phyloP scores from a whole-genome alignment of 2,329 filamentous ascomycete genomes.

The Triangularia verruculosa region DNA sequence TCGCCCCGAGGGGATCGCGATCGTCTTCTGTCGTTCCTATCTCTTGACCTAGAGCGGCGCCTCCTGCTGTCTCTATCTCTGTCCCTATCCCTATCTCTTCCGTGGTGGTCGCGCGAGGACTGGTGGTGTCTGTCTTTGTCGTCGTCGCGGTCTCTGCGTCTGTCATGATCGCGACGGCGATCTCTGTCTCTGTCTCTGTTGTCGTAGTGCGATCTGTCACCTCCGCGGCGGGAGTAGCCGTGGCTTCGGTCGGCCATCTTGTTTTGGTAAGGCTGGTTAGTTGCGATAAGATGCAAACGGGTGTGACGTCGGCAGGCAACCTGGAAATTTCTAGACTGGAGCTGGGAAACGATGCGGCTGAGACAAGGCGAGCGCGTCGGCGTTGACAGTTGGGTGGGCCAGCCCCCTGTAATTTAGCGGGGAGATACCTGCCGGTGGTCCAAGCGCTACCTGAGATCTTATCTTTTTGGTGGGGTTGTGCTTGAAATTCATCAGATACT shows the following conservation, averaged over 20 bases:
- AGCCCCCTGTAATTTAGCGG: conserved; percentile 8
- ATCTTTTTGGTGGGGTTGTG: neutral
- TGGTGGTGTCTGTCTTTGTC: conserved; percentile 4
- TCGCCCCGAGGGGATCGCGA: conserved; percentile 21
- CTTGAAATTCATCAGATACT: neutral
- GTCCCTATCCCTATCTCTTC: conserved; percentile 31
- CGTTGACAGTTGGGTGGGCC: neutral
- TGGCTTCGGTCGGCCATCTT: conserved; percentile 21
- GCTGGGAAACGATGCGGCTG: conserved; percentile 13
- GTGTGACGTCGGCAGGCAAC: conserved; percentile 15
- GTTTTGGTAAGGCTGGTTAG: neutral
- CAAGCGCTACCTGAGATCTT: neutral
- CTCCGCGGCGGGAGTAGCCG: conserved; percentile 20
- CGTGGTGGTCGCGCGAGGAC: conserved; percentile 12
- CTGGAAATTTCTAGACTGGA: conserved; percentile 13
- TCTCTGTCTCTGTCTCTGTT: conserved; percentile 20
- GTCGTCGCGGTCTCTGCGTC: conserved; percentile 12
- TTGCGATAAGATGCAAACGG: neutral
- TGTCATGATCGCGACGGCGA: conserved; percentile 16
- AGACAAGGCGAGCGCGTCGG: conserved; percentile 11
- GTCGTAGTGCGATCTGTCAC: conserved; percentile 18
- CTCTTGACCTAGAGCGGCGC: conserved; percentile 20
- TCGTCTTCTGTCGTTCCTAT: conserved; percentile 18
- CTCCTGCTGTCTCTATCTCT: conserved; percentile 25
- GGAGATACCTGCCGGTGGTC: neutral